Evolutionary conservation across 148 eudicot genomes (phyloP).

Genomic region (Camellia lanceoleosa): DNA sequence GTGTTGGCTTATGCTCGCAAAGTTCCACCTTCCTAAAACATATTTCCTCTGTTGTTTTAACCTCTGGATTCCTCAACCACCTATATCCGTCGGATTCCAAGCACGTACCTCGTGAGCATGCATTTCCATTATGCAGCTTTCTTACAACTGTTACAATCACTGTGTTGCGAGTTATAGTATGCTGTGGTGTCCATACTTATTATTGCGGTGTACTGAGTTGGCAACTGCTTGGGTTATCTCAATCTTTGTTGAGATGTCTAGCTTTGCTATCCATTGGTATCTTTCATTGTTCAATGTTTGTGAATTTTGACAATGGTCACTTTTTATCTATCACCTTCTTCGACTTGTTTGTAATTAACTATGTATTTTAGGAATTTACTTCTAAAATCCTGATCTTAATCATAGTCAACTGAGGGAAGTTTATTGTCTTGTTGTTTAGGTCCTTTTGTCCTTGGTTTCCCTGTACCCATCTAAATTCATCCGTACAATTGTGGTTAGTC

Average conservation of each 20-base stretch:
- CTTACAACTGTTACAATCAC: too few relatives aligned
- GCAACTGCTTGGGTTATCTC: not conserved
- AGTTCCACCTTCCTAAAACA: constrained; percentile 12
- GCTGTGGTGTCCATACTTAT: not conserved
- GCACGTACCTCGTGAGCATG: not conserved
- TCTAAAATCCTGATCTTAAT: too few relatives aligned
- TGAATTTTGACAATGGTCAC: not conserved
- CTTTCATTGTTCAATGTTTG: not conserved
- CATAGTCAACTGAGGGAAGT: too few relatives aligned
- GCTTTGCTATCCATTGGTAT: not conserved
- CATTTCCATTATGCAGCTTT: not conserved
- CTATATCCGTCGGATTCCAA: not conserved
- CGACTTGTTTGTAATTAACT: not conserved
- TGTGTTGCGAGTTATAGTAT: too few relatives aligned
- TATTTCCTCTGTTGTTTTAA: not conserved
- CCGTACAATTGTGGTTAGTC: not conserved
- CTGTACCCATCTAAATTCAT: not conserved
- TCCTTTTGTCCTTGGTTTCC: not conserved
- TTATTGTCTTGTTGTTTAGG: not conserved
- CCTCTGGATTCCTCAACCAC: not conserved
- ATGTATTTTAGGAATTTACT: too few relatives aligned
- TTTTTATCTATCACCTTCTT: not conserved
- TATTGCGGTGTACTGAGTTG: not conserved
- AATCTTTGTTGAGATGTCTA: not conserved
- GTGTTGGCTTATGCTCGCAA: constrained; percentile 48